phyloP scores from a whole-genome alignment of 139 green algal genomes.

The Desmodesmus armatus region DNA sequence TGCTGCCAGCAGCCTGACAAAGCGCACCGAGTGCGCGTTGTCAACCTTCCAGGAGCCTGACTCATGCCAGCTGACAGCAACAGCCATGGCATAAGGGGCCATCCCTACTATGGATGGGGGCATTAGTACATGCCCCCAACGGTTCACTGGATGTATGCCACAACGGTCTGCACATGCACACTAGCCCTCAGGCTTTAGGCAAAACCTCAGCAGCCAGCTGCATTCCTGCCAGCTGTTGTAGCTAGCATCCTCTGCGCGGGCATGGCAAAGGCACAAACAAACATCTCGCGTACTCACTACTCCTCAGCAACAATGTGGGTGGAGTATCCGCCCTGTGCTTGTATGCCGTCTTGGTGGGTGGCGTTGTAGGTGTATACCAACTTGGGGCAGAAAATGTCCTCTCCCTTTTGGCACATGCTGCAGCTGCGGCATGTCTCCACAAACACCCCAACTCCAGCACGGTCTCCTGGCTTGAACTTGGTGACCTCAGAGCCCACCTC shows the following conservation, averaged over 20 bases:
- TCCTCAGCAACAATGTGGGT: conserved; percentile 69
- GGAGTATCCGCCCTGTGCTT: conserved; percentile 80
- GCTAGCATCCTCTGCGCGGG: no score
- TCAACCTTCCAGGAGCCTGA: no score
- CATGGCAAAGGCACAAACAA: neutral
- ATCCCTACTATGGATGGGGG: no score
- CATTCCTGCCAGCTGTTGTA: neutral
- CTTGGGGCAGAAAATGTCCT: conserved; percentile 61
- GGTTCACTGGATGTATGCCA: no score
- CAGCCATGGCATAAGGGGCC: no score
- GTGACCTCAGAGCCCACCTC: conserved; percentile 74
- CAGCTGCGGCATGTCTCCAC: conserved; percentile 75
- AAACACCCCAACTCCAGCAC: conserved; percentile 84
- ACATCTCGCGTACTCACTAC: conserved; percentile 46
- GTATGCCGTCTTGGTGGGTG: conserved; percentile 57
- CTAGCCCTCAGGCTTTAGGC: neutral
- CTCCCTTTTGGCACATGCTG: conserved; percentile 41
- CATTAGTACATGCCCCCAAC: no score
- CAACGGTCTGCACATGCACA: neutral
- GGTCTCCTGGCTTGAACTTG: conserved; percentile 83
- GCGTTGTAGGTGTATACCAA: conserved; percentile 87
- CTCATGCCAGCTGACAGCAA: no score
- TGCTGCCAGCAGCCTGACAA: no score
- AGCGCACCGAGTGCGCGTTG: no score
- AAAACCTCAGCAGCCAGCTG: neutral